Evolutionary conservation across 2,329 filamentous ascomycete species (phyloP).

Genomic region (Colletotrichum truncatum): DNA sequence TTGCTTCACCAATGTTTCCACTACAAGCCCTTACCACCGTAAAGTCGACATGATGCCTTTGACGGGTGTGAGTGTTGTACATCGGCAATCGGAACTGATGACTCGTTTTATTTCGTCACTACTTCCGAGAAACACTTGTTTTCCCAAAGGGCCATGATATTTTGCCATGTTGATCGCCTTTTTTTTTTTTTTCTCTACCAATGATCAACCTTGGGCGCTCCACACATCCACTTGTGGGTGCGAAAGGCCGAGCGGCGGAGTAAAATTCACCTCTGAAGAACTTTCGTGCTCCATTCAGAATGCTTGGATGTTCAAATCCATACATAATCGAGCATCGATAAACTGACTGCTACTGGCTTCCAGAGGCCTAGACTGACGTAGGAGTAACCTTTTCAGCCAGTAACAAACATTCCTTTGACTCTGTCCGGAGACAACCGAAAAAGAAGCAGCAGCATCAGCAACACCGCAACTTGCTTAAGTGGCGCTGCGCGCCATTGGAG

Average conservation of each 20-base stretch:
- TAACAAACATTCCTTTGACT: too few relatives aligned
- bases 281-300: neutral
- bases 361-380: neutral
- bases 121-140: neutral
- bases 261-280: constrained; percentile 9
- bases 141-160: constrained; percentile 12
- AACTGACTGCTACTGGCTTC: too few relatives aligned
- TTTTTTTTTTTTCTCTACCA: constrained; percentile 9
- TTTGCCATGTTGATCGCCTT: constrained; percentile 24
- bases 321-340: neutral
- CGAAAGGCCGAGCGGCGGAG: constrained; percentile 6
- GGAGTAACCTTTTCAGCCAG: neutral
- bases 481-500: neutral
- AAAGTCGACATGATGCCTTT: neutral
- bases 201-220: constrained; percentile 21
- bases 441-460: too few relatives aligned
- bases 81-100: neutral
- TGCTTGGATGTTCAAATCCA: neutral
- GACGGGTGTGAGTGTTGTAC: neutral
- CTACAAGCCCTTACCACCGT: neutral
- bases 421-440: too few relatives aligned
- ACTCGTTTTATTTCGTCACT: constrained; percentile 4
- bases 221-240: constrained; percentile 2
- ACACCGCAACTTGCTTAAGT: too few relatives aligned
- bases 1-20: neutral